These are phyloP conservation scores for Sanghuangporus baumii DNA, from an alignment of 1,284 basidiomycete genomes.

Conservation along the genomic window DNA sequence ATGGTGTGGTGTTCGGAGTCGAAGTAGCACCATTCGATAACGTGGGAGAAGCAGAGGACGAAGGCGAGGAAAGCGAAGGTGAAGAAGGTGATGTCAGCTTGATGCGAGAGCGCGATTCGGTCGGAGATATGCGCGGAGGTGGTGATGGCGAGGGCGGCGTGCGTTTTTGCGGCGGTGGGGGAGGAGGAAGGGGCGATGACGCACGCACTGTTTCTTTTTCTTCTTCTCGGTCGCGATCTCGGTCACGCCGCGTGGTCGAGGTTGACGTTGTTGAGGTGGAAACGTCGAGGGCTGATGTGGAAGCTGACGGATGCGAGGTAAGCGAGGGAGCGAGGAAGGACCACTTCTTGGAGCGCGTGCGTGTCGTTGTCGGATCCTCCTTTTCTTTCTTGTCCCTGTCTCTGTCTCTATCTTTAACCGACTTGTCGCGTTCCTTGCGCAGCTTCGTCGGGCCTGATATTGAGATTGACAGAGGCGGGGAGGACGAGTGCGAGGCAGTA, in stretches of 20 bases:
- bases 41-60: neutral
- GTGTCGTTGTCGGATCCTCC: neutral
- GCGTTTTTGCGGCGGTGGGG: neutral
- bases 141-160: conserved; percentile 2
- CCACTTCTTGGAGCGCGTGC: conserved; percentile 5
- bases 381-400: conserved; percentile 2
- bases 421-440: neutral
- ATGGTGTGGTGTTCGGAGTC: conserved; percentile 1
- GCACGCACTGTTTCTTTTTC: neutral
- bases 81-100: conserved; percentile 14
- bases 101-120: neutral
- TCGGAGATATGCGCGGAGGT: neutral
- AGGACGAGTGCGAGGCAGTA: neutral
- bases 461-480: neutral
- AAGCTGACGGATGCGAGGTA: neutral
- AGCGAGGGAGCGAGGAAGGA: conserved; percentile 12
- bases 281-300: conserved; percentile 1
- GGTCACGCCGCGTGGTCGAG: neutral
- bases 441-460: neutral
- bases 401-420: neutral
- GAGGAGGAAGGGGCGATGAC: conserved; percentile 3
- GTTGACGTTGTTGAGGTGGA: neutral
- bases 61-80: conserved; percentile 14
- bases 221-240: neutral
- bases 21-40: neutral